phyloP scores from a whole-genome alignment of 768 basidiomycete genomes.

The Russula virescens region DNA sequence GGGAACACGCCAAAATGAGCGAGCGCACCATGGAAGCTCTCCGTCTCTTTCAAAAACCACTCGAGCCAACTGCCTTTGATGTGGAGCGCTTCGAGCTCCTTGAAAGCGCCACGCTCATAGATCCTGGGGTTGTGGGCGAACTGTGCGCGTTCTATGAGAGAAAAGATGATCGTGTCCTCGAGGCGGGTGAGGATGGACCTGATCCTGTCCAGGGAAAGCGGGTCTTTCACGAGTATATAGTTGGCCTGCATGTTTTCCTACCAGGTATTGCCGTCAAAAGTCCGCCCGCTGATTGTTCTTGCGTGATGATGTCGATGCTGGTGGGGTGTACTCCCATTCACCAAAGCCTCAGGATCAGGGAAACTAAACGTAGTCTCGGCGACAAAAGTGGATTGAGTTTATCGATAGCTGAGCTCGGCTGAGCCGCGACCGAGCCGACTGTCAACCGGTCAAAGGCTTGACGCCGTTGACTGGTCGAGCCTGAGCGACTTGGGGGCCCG shows the following conservation, averaged over 20 bases:
- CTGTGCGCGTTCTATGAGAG: conserved; percentile 93
- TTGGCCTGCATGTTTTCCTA: conserved; percentile 39
- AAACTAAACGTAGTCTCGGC: too few species aligned
- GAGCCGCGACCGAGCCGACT: too few species aligned
- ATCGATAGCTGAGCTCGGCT: too few species aligned
- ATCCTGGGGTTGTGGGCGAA: conserved; percentile 91
- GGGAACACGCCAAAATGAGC: neutral
- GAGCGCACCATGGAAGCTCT: conserved; percentile 85
- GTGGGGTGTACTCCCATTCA: too few species aligned
- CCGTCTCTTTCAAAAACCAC: conserved; percentile 95
- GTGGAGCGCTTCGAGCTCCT: conserved; percentile 65
- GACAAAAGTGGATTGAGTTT: too few species aligned
- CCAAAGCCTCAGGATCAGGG: too few species aligned
- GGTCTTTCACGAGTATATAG: conserved; percentile 63
- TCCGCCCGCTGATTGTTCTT: too few species aligned
- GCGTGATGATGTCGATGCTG: too few species aligned
- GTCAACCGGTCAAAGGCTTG: too few species aligned
- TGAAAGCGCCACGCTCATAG: conserved; percentile 74
- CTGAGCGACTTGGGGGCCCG: too few species aligned
- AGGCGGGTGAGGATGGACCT: conserved; percentile 80
- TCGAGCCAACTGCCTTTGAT: conserved; percentile 91
- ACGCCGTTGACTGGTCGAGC: too few species aligned
- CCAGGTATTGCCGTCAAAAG: too few species aligned
- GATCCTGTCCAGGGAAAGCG: conserved; percentile 84
- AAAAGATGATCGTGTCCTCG: conserved; percentile 99